A percentile compares a stretch with the other conserved stretches of the same genome.
phyloP scores from a whole-genome alignment of 148 eudicot genomes.

The Silene latifolia region DNA sequence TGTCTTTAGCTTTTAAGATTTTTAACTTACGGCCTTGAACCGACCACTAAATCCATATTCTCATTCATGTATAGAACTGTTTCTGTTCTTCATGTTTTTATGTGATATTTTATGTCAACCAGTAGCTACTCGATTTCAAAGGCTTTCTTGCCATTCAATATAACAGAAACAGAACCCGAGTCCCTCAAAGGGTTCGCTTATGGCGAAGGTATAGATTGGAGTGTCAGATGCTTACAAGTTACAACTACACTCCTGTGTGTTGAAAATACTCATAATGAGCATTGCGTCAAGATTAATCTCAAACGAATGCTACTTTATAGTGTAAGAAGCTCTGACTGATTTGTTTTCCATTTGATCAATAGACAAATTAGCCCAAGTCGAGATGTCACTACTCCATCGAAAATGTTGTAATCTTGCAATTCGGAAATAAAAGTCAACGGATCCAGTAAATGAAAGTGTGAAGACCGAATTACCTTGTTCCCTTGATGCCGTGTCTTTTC shows the following conservation, averaged over 20 bases:
- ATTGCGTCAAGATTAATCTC: background rate
- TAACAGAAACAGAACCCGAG: background rate
- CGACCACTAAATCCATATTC: too few relatives aligned
- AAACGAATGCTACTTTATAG: background rate
- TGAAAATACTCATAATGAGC: background rate
- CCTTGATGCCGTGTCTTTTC: constrained; percentile 31
- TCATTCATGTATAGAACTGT: too few relatives aligned
- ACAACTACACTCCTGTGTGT: background rate
- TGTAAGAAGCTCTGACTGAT: background rate
- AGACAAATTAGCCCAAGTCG: background rate
- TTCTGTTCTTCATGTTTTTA: background rate
- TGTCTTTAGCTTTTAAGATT: background rate
- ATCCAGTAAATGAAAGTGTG: background rate
- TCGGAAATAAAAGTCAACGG: background rate
- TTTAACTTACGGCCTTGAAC: too few relatives aligned
- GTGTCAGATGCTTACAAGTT: background rate
- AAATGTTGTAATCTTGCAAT: background rate
- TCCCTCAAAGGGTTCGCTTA: background rate
- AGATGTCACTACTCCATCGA: background rate
- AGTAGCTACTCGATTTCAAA: background rate
- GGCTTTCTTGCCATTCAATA: background rate
- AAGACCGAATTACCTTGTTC: constrained; percentile 43
- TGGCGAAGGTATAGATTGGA: background rate
- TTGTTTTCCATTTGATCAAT: background rate
- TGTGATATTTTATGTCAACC: background rate